These are phyloP conservation scores for Allium cepa DNA, from an alignment of 106 monocot genomes.

Conservation along the genomic window DNA sequence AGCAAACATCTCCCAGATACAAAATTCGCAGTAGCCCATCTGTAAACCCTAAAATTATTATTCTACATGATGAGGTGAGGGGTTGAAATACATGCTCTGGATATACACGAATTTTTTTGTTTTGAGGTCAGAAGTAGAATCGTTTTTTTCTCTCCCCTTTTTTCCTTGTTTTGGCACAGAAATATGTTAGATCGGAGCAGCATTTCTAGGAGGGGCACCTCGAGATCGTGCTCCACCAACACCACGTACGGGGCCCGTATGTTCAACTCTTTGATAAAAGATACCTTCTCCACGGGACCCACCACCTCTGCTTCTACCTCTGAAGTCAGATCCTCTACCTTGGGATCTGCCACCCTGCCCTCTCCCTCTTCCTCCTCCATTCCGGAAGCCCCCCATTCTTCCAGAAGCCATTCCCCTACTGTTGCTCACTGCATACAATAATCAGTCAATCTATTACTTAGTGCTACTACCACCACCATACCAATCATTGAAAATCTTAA, in stretches of 20 bases:
- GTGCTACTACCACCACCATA: neutral
- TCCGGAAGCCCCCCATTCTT: constrained; percentile 35
- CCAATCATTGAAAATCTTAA: neutral
- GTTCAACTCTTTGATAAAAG: constrained; percentile 32
- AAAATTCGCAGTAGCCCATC: no score
- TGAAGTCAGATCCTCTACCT: constrained; percentile 25
- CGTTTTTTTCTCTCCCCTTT: no score
- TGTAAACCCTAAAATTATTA: no score
- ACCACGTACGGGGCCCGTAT: constrained; percentile 3
- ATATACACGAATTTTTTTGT: no score
- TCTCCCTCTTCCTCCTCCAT: constrained; percentile 29
- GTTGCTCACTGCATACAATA: constrained; percentile 20
- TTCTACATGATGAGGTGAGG: no score
- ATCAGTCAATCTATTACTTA: neutral
- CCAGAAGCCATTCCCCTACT: constrained; percentile 26
- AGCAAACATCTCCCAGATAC: no score
- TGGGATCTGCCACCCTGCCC: constrained; percentile 35
- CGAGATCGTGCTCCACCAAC: constrained; percentile 19
- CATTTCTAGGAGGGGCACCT: neutral
- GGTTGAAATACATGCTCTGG: no score
- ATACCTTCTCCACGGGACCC: constrained; percentile 28
- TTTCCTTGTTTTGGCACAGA: no score
- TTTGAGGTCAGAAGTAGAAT: no score
- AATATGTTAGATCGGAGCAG: neutral
- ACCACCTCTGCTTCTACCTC: constrained; percentile 24